phyloP scores from a whole-genome alignment of 192 early-diverging fungal species.

The Umbelopsis ramanniana region DNA sequence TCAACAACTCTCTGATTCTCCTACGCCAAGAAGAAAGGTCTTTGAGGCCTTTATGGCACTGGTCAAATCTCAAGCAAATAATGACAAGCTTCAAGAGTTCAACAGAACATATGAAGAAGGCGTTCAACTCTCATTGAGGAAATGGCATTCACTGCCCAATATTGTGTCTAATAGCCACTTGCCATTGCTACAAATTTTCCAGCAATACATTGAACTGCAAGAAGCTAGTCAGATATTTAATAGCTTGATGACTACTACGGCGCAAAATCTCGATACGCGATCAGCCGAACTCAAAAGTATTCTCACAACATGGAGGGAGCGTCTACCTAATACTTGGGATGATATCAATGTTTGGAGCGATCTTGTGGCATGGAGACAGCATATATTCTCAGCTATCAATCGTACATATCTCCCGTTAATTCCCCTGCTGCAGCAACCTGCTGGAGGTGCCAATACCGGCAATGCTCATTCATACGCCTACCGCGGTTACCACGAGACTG shows the following conservation, averaged over 20 bases:
- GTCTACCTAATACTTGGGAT: conserved; percentile 95
- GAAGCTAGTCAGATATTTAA: conserved; percentile 91
- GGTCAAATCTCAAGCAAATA: conserved; percentile 62
- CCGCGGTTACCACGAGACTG: conserved; percentile 98
- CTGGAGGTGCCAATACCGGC: conserved; percentile 47
- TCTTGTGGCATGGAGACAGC: conserved; percentile 96
- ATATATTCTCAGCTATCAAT: conserved; percentile 97
- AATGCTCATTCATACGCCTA: conserved; percentile 88
- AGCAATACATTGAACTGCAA: conserved; percentile 93
- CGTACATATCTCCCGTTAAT: conserved; percentile 90
- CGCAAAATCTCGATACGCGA: conserved; percentile 83
- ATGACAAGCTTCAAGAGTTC: conserved; percentile 68
- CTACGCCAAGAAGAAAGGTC: conserved; percentile 75
- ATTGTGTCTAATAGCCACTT: conserved; percentile 89
- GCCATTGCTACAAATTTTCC: conserved; percentile 88
- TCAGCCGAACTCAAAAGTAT: conserved; percentile 89
- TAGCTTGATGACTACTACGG: conserved; percentile 78
- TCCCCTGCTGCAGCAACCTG: conserved; percentile 51
- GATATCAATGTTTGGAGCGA: conserved; percentile 99
- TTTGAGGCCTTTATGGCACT: conserved; percentile 89
- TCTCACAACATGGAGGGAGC: conserved; percentile 94
- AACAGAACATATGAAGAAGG: conserved; percentile 85
- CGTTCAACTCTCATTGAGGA: conserved; percentile 77
- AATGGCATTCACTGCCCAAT: conserved; percentile 89
- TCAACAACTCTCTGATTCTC: conserved; percentile 60